Percentiles rank a stretch among this genome's conserved stretches.
phyloP scores from a whole-genome alignment of 306 rosid genomes.

The Vigna reflexopilosa region DNA sequence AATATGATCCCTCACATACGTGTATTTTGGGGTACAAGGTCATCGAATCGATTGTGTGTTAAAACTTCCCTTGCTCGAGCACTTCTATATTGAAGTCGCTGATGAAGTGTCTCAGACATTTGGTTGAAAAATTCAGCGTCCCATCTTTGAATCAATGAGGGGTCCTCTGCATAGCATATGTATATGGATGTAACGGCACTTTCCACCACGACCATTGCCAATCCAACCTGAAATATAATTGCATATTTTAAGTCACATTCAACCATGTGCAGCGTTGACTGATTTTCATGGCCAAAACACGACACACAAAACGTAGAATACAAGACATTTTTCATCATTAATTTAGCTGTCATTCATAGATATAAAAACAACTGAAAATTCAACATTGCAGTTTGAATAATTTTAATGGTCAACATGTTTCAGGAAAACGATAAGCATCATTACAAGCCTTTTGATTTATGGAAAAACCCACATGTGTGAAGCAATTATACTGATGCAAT shows the following conservation, averaged over 20 bases:
- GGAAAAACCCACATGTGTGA: neutral
- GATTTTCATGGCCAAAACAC: constrained; percentile 1
- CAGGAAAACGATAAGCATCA: neutral
- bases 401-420: constrained; percentile 22
- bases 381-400: constrained; percentile 22
- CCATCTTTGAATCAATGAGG: constrained; percentile 89
- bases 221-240: constrained; percentile 72
- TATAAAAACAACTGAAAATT: neutral
- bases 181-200: constrained; percentile 97
- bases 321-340: neutral
- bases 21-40: constrained; percentile 44
- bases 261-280: constrained; percentile 15
- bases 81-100: constrained; percentile 90
- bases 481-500: neutral
- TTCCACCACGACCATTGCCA: constrained; percentile 97
- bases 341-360: neutral
- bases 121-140: constrained; percentile 91
- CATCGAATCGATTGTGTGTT: constrained; percentile 57
- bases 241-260: constrained; percentile 28
- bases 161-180: constrained; percentile 98
- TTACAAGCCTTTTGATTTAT: constrained; percentile 6
- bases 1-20: constrained; percentile 29
- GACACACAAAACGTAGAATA: neutral
- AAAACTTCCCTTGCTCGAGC: constrained; percentile 77
- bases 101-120: constrained; percentile 92